Conservation (phyloP, 441 rosid species). For the Erysimum cheiri region DNA sequence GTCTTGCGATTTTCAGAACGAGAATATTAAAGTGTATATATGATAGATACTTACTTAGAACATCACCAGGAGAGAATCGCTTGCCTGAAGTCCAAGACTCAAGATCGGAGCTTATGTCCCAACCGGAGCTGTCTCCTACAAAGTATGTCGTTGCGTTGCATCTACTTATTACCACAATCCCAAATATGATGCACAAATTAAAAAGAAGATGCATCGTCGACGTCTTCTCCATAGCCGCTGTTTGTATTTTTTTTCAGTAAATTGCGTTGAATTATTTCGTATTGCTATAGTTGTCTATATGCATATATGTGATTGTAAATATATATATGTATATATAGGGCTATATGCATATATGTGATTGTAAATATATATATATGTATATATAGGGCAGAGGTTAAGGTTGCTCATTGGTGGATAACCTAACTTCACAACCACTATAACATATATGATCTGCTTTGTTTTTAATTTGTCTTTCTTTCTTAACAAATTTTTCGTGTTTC, state of each 20-base stretch:
- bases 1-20: background rate
- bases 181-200: constrained; percentile 36
- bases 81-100: constrained; percentile 70
- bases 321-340: background rate
- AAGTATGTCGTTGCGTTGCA: constrained; percentile 62
- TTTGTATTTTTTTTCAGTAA: constrained; percentile 8
- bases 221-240: constrained; percentile 21
- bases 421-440: constrained; percentile 50
- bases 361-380: constrained; percentile 23
- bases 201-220: constrained; percentile 51
- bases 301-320: background rate
- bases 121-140: constrained; percentile 87
- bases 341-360: no score
- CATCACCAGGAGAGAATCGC: constrained; percentile 74
- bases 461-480: background rate
- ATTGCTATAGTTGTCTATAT: constrained; percentile 20
- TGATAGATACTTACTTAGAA: constrained; percentile 56
- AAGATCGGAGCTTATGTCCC: constrained; percentile 89
- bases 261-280: constrained; percentile 17
- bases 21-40: background rate
- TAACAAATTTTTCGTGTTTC: constrained; percentile 27
- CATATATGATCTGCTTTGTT: constrained; percentile 38
- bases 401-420: constrained; percentile 68
- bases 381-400: constrained; percentile 20
- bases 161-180: constrained; percentile 40